Base-by-base conservation (phyloP, 2,329 filamentous ascomycete species). In the Byssochlamys sp. region DNA sequence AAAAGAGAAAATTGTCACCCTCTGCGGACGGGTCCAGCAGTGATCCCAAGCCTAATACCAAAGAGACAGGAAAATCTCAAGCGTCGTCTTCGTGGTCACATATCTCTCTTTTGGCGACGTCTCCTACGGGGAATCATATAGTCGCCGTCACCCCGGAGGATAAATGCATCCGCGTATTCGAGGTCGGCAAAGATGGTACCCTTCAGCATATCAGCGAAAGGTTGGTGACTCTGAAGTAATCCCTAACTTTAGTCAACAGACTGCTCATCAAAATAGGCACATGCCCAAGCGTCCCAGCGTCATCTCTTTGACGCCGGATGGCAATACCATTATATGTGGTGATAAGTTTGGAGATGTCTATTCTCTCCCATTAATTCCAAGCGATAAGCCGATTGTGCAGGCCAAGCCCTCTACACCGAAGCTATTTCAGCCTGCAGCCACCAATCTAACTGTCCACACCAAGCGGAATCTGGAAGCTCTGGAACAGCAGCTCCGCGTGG, bases 311-410 rank as follows among this genome's bases (percentile, higher is more conserved):
- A 84, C 87, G 6, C 77, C 83, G 45, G 86, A 91, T 68, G 80
- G 84, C 60, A 79, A 80, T 50, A 88, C 85, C 7, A 89, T 99
- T 61, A 75, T 97, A 58, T 85, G 84, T 60, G 92, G 85, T 55
- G 94, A 99, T 78, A 99, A 99, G 73, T 97, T 97, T 68, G 94
- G 94, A 63, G 94, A 99, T 71, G 92, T 96, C 60, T 97, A 96
- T 74, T 83, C 89, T 10, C 75, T 99, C 6, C 92, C 94, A 12
- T 78, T 97, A 2, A 71, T 90, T 51, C 73, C 71, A 5, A 68
- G 66, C 28, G 66, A 69, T 26, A 66, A 64, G 60, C 67, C 57
- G 49, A 59, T 52, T 74, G 76, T 28, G 71, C 69, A 39, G 73
- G 78, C 11, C 65, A 71, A 67, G 58, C 50, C 35, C 19, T 60